Evolutionary conservation across 441 rosid species (phyloP), one percentile per base, ranked within the genome.

Genomic region (Syzygium malaccense): DNA sequence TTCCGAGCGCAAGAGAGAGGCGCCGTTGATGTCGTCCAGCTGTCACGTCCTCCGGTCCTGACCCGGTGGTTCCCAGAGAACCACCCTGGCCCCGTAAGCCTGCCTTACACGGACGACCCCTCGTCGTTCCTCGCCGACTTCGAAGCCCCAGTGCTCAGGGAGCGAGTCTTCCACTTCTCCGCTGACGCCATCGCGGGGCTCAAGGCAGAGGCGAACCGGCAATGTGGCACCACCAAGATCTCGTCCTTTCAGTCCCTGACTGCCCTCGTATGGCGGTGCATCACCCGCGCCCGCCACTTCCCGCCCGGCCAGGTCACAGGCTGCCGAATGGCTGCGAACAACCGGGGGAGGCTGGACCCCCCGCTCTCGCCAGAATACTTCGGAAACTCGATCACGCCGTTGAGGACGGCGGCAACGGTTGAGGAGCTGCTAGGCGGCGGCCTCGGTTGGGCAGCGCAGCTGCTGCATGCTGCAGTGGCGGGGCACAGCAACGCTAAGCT

Each of bases 1-100:
- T 92, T 92, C 37, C 90, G 87, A 9, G 88, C 75, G 11, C 37
- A 64, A 64, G 75, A 64, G 37, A 64, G 30, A n/a, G 71, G 71
- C 20, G 3, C 33, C 5, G 11, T n/a, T 32, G 37, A 62, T 62
- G 11, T 62, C 32, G 0, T n/a, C 15, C 71, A n/a, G 37, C 1
- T 62, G 30, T 62, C 71, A 10, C 37, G 37, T 62, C 71, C 71
- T 9, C 71, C 71, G 2, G 33, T 60, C 68, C 68, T 60, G 68
- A 60, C 68, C 68, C 28, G 33, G 0, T 60, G 68, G 68, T 60
- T 60, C 68, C 68, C 68, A 32, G 33, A 60, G n/a, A 28, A 60
- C 33, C 68, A 60, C 14, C 32, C 68, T 30, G 33, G 18, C 71
- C 33, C 71, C n/a, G 15, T 62, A 32, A 62, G 71, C 71, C 37